A percentile compares a stretch with the other conserved stretches of the same genome.
Evolutionary conservation across 371 early-diverging fungal genomes (phyloP).

Genomic region (Capillidium rhysosporum): DNA sequence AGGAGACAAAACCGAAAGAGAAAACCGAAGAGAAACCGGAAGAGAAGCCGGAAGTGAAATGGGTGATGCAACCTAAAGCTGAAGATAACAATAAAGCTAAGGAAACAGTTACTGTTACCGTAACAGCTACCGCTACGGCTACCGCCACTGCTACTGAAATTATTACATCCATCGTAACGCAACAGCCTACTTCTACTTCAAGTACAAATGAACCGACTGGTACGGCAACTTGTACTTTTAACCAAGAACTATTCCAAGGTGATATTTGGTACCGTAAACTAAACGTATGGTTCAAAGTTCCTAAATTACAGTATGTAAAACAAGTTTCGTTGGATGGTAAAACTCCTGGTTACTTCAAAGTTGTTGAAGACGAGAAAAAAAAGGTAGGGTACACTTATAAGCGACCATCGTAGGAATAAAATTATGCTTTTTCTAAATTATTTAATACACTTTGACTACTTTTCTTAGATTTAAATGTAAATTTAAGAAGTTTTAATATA

Average conservation of each 20-base stretch:
- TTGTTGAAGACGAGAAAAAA: background rate
- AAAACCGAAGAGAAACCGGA: background rate
- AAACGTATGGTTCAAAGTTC: background rate
- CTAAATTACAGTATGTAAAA: background rate
- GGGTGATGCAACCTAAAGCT: too few relatives aligned
- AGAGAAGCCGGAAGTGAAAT: background rate
- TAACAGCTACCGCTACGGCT: background rate
- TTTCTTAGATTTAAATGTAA: too few relatives aligned
- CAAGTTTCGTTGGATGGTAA: background rate
- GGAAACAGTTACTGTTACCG: background rate
- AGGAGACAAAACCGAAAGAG: background rate
- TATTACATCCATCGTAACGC: background rate
- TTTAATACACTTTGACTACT: too few relatives aligned
- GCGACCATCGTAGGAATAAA: background rate
- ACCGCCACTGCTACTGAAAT: background rate
- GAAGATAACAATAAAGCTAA: too few relatives aligned
- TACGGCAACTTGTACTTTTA: background rate
- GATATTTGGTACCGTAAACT: background rate
- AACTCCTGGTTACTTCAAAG: background rate
- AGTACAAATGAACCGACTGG: background rate
- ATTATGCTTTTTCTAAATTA: too few relatives aligned
- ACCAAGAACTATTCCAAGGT: background rate
- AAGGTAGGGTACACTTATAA: background rate
- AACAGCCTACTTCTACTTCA: background rate
- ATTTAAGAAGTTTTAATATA: too few relatives aligned